Conservation (phyloP, 257 asterid genomes). For the Gentiana straminea region DNA sequence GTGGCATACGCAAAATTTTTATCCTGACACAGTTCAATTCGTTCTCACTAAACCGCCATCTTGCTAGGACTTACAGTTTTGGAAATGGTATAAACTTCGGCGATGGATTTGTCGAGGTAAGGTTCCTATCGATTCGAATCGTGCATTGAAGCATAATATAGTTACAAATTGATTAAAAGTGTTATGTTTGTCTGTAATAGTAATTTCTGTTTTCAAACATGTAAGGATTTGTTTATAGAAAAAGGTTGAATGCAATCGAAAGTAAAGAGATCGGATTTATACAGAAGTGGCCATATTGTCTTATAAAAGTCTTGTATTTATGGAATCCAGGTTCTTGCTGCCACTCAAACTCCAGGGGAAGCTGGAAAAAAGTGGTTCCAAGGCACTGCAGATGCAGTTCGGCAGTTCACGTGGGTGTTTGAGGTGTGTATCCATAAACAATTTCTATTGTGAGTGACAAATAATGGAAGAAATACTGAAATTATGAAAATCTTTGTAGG, state of each 20-base stretch:
- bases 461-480: neutral
- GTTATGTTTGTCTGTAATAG: no score
- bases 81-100: conserved; percentile 81
- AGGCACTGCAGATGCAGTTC: conserved; percentile 99
- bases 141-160: no score
- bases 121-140: neutral
- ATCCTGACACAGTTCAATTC: conserved; percentile 94
- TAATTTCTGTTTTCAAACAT: no score
- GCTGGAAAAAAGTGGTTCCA: conserved; percentile 90
- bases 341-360: conserved; percentile 96
- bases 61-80: conserved; percentile 63
- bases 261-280: no score
- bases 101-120: conserved; percentile 98
- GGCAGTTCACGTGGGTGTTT: conserved; percentile 87
- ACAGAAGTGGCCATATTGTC: no score
- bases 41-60: conserved; percentile 88
- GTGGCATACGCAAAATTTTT: conserved; percentile 83
- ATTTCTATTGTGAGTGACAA: neutral
- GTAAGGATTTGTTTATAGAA: no score
- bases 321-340: conserved; percentile 74
- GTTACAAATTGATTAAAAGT: no score
- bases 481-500: conserved; percentile 29
- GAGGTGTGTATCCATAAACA: conserved; percentile 40
- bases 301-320: neutral
- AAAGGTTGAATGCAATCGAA: no score